Base-by-base conservation (phyloP, 768 basidiomycete species). In the Neoboletus magnificus region DNA sequence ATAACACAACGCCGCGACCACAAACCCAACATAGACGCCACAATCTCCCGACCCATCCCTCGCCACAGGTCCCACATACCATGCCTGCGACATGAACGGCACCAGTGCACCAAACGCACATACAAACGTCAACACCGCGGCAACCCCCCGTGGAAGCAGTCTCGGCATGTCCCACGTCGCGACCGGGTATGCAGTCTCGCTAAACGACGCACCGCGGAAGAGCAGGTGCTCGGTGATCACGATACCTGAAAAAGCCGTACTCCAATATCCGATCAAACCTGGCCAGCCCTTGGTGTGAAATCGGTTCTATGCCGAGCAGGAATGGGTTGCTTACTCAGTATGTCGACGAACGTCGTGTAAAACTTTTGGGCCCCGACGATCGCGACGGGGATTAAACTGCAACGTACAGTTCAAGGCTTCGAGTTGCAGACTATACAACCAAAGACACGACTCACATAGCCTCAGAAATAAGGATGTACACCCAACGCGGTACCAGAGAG, bases 51-150 rank as follows among this genome's bases (percentile, higher is more conserved):
- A 74, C 5, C 74, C 73, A 7, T 55, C 50, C 25, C 48, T 63
- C 23, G 81, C 81, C 33, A 82, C 75, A 0, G 79, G 78, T 0
- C 81, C 81, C 5, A 72, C 70, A 56, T 75, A 82, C 79, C 79
- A 82, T 39, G 66, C 79, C 43, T 82, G 80, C 43, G 76, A 74
- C 80, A 82, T 82, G 56, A 75, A 77, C 12, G 77, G 73, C 5
- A 81, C 66, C 40, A 78, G 62, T 29, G 75, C 64, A 5, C 76
- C 73, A 25, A 71, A 73, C 2, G 71, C 74, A 37, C 74, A 76
- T 13, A 71, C 20, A 44, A 77, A 76, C 3, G 79, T 70, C 18
- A 73, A 30, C 10, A 78, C 61, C 0, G 77, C 81, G 0, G 82
- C 74, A 10, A 68, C 16, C 0, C 80, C 69, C 4, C 66, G 62